These are phyloP conservation scores for Aspergillus heteromorphus DNA, from an alignment of 495 filamentous ascomycete genomes.

Conservation along the genomic window DNA sequence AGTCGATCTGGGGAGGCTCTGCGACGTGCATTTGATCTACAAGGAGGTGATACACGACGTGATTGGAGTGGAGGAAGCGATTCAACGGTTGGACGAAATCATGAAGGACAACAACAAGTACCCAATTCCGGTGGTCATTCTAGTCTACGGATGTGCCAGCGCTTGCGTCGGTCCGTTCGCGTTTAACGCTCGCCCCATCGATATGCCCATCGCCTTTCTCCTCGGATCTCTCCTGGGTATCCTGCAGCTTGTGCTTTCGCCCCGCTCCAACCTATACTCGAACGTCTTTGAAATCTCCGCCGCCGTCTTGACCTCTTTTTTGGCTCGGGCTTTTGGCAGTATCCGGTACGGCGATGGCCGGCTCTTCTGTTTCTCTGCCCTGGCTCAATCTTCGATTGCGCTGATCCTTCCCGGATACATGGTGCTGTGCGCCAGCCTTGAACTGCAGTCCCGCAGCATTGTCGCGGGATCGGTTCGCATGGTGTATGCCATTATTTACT, in stretches of 20 bases:
- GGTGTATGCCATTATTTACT: conserved; percentile 95
- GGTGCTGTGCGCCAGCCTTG: conserved; percentile 75
- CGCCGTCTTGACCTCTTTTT: conserved; percentile 81
- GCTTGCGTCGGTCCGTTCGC: conserved; percentile 81
- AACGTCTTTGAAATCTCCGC: conserved; percentile 92
- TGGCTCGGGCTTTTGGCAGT: conserved; percentile 82
- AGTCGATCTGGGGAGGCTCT: conserved; percentile 76
- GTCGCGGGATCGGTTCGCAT: conserved; percentile 90
- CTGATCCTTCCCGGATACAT: conserved; percentile 89
- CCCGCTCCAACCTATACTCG: conserved; percentile 66
- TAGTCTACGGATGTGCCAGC: conserved; percentile 80
- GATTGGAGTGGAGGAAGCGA: conserved; percentile 81
- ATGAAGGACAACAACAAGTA: conserved; percentile 59
- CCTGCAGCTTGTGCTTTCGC: conserved; percentile 74
- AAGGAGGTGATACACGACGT: conserved; percentile 90
- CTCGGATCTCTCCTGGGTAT: conserved; percentile 79
- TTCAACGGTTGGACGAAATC: conserved; percentile 59
- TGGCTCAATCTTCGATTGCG: conserved; percentile 87
- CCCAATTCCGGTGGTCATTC: conserved; percentile 63
- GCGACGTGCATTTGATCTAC: conserved; percentile 84
- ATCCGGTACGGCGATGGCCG: conserved; percentile 55
- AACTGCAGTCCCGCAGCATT: conserved; percentile 80
- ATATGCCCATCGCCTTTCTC: conserved; percentile 82
- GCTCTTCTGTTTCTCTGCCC: conserved; percentile 84
- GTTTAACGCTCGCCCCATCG: conserved; percentile 79